Conservation (phyloP, 192 early-diverging fungal species). For the Coemansia sp. region DNA sequence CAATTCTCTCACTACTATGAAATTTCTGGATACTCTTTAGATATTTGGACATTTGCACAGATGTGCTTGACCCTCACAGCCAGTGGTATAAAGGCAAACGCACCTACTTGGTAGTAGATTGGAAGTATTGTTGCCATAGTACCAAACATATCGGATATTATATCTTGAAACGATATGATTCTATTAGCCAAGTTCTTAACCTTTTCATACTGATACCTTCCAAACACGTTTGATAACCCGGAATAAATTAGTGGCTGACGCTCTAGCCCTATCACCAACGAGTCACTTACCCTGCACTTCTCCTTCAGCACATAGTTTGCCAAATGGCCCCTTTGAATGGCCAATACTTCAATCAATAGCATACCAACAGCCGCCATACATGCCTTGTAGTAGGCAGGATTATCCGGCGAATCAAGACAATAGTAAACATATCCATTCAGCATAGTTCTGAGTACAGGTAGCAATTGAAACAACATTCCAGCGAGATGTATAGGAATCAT, state of each 20-base stretch:
- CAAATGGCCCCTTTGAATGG: not conserved
- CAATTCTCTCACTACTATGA: too few species aligned
- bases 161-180: not conserved
- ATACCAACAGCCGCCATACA: not conserved
- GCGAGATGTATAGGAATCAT: conserved; percentile 26
- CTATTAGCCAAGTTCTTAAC: not conserved
- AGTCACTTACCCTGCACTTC: not conserved
- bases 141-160: not conserved
- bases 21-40: too few species aligned
- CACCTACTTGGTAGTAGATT: not conserved
- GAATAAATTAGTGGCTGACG: not conserved
- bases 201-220: not conserved
- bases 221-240: not conserved
- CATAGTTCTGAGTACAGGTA: not conserved
- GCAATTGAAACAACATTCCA: not conserved
- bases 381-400: conserved; percentile 18
- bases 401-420: conserved; percentile 20
- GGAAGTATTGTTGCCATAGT: not conserved
- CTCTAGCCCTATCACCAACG: not conserved
- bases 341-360: not conserved
- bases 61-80: too few species aligned
- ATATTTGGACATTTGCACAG: too few species aligned
- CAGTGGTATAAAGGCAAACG: not conserved
- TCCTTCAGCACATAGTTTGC: not conserved
- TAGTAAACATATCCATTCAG: conserved; percentile 19